Evolutionary conservation across 768 basidiomycete genomes (phyloP).

Genomic region (Lactarius tabidus): DNA sequence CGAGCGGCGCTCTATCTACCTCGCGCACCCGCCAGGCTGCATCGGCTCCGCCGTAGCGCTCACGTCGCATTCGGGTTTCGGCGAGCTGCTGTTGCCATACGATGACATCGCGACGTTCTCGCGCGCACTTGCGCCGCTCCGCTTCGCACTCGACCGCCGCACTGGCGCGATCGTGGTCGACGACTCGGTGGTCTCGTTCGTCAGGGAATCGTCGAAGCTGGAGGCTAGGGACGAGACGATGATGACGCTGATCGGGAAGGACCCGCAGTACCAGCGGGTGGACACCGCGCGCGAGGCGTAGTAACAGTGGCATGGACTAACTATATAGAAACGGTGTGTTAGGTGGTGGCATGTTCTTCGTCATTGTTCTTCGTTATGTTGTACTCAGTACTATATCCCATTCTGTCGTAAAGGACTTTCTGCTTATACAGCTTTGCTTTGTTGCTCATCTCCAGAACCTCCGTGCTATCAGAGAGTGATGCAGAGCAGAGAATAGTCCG

Average conservation of each 20-base stretch:
- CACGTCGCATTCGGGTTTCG: constrained; percentile 25
- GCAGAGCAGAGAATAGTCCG: too few species aligned
- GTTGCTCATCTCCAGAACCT: not conserved
- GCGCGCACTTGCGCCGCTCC: constrained; percentile 15
- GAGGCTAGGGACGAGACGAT: constrained; percentile 15
- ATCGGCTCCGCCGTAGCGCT: constrained; percentile 16
- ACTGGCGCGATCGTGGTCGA: constrained; percentile 26
- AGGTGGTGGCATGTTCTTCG: not conserved
- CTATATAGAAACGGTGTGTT: not conserved
- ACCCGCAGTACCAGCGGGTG: not conserved
- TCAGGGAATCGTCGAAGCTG: not conserved
- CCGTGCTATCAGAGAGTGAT: too few species aligned
- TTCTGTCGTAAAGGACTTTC: not conserved
- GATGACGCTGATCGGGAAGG: constrained; percentile 18
- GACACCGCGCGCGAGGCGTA: not conserved
- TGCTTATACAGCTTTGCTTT: not conserved
- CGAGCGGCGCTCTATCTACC: constrained; percentile 14
- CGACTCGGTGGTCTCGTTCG: constrained; percentile 6
- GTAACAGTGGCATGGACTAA: not conserved
- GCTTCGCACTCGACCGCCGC: constrained; percentile 24
- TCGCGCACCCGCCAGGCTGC: constrained; percentile 19
- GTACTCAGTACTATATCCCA: not conserved
- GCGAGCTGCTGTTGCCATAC: constrained; percentile 21
- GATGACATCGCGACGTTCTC: not conserved
- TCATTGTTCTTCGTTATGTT: not conserved